Conservation (phyloP, 2,329 filamentous ascomycete species). For the Apiospora sp. region DNA sequence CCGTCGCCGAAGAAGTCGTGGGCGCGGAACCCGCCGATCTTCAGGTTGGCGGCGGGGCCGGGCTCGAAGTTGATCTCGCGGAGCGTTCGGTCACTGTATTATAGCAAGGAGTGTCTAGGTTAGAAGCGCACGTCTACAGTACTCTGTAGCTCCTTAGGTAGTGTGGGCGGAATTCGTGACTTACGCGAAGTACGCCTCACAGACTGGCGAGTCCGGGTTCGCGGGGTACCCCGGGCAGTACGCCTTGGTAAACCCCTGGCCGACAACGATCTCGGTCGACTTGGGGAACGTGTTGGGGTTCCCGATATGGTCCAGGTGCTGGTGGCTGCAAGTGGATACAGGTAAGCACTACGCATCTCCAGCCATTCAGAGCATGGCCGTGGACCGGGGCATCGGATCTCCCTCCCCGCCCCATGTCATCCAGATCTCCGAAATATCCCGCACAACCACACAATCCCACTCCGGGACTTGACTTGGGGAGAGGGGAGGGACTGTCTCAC, state of each 20-base stretch:
- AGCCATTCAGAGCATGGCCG: background rate
- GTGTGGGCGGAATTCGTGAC: background rate
- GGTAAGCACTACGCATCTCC: background rate
- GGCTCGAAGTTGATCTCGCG: slow-evolving; percentile 16
- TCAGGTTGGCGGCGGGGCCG: background rate
- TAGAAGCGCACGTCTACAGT: slow-evolving; percentile 49
- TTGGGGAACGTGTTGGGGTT: slow-evolving; percentile 52
- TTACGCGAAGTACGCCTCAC: background rate
- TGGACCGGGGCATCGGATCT: background rate
- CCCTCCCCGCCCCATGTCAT: slow-evolving; percentile 36
- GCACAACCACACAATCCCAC: background rate
- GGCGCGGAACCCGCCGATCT: slow-evolving; percentile 39
- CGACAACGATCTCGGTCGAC: background rate
- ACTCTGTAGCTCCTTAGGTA: background rate
- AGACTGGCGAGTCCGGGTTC: background rate
- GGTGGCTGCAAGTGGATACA: slow-evolving; percentile 32
- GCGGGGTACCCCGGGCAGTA: background rate
- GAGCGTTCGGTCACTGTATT: slow-evolving; percentile 52
- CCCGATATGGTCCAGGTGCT: slow-evolving; percentile 52
- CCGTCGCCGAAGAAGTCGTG: slow-evolving; percentile 65
- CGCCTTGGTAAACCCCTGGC: background rate
- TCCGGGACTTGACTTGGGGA: slow-evolving; percentile 37
- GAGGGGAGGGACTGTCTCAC: slow-evolving; percentile 28
- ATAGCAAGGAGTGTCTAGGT: background rate
- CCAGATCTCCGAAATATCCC: slow-evolving; percentile 22